Evolutionary conservation across 306 rosid genomes (phyloP), one percentile per base, ranked within the genome.

Genomic region (Rubus idaeus): DNA sequence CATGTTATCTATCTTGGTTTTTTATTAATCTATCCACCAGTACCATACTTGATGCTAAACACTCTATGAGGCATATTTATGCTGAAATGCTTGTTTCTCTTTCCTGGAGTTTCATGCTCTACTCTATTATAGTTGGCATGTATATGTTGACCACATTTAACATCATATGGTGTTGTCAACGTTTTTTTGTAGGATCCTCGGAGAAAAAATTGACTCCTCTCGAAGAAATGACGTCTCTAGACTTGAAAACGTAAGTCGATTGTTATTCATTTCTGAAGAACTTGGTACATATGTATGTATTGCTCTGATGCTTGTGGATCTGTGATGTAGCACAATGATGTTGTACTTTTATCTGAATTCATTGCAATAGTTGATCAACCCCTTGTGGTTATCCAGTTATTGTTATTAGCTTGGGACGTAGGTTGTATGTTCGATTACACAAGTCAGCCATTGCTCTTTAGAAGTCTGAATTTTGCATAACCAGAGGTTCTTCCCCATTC

Each of bases 231-330:
- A 76, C 99, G 35, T 85, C 94, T 77, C 88, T 96, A 50, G 97
- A 93, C 89, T 84, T 92, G 85, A 96, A 91, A 91, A 87, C 97
- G 99, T 96, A 85, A 87, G 97, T 74, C 44, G 61, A 52, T 81
- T 60, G 75, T 35, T 67, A 55, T 70, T 75, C 53, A 57, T 78
- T 56, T 21, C 65, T 82, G 57, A 50, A 67, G 75, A 47, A 47
- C 69, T 63, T 73, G n/a, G 58, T 61, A 44, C 67, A 23, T 2
- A 30, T 30, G 71, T 40, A 63, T 83, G 12, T 72, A 23, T 55
- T 40, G 66, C 20, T 41, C 26, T 7, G 26, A 76, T 64, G 64
- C 26, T 53, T 67, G 26, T 37, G 18, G 8, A 42, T 42, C 3
- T 42, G 46, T 42, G 46, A 50, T n/a, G 46, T 44, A 44, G 58